Conservation (phyloP, 305 asterid genomes). For the Fraxinus baroniana region DNA sequence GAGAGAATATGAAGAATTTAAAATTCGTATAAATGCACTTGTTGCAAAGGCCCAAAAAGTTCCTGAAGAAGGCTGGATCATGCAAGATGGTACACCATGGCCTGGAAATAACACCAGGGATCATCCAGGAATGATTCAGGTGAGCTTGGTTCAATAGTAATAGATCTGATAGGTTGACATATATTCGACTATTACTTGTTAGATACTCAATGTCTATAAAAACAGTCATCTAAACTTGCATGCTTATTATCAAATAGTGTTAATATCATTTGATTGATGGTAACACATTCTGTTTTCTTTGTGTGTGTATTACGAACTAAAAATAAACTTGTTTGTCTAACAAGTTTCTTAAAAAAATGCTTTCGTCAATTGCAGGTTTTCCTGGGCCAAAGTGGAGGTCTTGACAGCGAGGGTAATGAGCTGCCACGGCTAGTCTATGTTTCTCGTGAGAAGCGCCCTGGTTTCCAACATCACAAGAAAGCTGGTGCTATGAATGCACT, state of each 20-base stretch:
- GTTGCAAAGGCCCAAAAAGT: constrained; percentile 72
- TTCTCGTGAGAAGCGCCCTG: constrained; percentile 81
- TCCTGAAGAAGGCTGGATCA: constrained; percentile 88
- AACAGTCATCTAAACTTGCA: background rate
- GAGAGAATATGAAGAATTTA: constrained; percentile 86
- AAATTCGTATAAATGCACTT: constrained; percentile 61
- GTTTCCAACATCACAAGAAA: constrained; percentile 65
- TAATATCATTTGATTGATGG: background rate
- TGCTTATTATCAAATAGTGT: background rate
- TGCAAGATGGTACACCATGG: constrained; percentile 92
- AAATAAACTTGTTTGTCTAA: background rate
- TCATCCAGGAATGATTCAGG: constrained; percentile 93
- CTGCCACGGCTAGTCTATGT: constrained; percentile 70
- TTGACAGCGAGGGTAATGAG: constrained; percentile 55
- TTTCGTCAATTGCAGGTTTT: constrained; percentile 40
- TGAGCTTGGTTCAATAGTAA: constrained; percentile 12
- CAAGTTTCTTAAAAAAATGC: background rate
- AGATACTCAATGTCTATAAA: background rate
- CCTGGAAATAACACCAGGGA: constrained; percentile 78
- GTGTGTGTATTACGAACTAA: background rate
- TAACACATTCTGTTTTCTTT: background rate
- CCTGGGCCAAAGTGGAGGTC: constrained; percentile 64
- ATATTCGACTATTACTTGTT: background rate
- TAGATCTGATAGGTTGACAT: background rate
- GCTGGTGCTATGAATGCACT: constrained; percentile 79